Conservation (phyloP, 352 stramenopile genomes). For the Hyaloperonospora brassicae region DNA sequence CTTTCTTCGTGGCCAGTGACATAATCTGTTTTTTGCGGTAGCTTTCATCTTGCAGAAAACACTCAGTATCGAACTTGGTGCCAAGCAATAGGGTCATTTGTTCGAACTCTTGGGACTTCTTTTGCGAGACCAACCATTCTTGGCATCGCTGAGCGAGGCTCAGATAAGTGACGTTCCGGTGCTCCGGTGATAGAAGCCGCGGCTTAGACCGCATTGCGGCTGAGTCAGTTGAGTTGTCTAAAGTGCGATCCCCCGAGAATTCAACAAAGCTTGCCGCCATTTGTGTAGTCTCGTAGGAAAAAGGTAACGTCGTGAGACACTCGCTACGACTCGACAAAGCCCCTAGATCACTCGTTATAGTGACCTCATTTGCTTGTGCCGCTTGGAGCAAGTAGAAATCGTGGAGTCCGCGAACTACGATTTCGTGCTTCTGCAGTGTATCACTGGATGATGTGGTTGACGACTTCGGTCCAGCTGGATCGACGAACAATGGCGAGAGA, state of each 20-base stretch:
- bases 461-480: conserved; percentile 2
- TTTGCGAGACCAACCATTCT: conserved; percentile 37
- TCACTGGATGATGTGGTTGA: too few species aligned
- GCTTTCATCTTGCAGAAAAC: conserved; percentile 37
- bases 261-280: too few species aligned
- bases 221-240: too few species aligned
- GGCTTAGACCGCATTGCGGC: background rate
- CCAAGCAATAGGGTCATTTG: conserved; percentile 58
- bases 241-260: too few species aligned
- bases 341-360: too few species aligned
- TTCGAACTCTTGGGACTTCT: conserved; percentile 53
- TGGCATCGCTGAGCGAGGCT: conserved; percentile 43
- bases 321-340: too few species aligned
- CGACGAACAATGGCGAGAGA: conserved; percentile 12
- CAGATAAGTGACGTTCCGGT: conserved; percentile 20
- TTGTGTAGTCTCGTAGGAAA: too few species aligned
- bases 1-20: conserved; percentile 42
- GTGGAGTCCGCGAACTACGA: conserved; percentile 27
- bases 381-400: conserved; percentile 43
- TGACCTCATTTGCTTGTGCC: conserved; percentile 9
- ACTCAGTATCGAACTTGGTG: conserved; percentile 44
- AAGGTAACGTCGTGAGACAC: too few species aligned
- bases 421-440: too few species aligned
- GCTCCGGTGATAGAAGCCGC: conserved; percentile 6
- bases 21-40: conserved; percentile 49